Conservation (phyloP, 2,329 filamentous ascomycete genomes). For the Arthroderma sp. region DNA sequence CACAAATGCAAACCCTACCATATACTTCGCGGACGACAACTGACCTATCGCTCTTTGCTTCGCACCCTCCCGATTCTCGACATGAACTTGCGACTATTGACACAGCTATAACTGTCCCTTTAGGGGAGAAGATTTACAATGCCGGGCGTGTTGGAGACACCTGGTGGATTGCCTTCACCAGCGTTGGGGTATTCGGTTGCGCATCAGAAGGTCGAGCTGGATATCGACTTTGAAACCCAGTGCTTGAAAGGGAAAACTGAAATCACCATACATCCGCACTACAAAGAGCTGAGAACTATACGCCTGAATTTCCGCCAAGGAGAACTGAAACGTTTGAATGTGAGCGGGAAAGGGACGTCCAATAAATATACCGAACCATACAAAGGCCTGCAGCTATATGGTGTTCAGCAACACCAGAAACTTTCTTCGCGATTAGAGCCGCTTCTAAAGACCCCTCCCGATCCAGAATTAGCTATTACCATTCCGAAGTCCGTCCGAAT, state of each 20-base stretch:
- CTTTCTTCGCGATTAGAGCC: conserved; percentile 55
- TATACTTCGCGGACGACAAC: too few species aligned
- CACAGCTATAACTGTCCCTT: background rate
- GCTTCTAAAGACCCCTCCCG: conserved; percentile 37
- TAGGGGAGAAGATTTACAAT: conserved; percentile 1
- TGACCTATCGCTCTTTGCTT: too few species aligned
- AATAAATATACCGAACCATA: conserved; percentile 31
- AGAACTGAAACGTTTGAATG: conserved; percentile 39
- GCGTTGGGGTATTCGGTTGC: conserved; percentile 45
- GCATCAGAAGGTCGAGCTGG: conserved; percentile 77
- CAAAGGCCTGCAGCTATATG: conserved; percentile 38
- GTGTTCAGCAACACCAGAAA: conserved; percentile 62
- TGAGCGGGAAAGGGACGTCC: conserved; percentile 30
- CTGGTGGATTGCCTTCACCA: conserved; percentile 1
- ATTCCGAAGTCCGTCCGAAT: conserved; percentile 50
- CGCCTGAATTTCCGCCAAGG: conserved; percentile 52
- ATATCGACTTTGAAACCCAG: conserved; percentile 70
- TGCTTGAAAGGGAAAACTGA: conserved; percentile 65
- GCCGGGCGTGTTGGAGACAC: conserved; percentile 3
- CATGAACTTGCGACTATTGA: conserved; percentile 2
- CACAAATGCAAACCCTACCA: too few species aligned
- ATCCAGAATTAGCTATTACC: conserved; percentile 45
- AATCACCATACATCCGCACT: conserved; percentile 59
- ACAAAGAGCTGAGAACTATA: conserved; percentile 41
- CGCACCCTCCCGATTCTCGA: background rate